Evolutionary conservation across 1,284 basidiomycete species (phyloP).

Genomic region (Boletellus sp.): DNA sequence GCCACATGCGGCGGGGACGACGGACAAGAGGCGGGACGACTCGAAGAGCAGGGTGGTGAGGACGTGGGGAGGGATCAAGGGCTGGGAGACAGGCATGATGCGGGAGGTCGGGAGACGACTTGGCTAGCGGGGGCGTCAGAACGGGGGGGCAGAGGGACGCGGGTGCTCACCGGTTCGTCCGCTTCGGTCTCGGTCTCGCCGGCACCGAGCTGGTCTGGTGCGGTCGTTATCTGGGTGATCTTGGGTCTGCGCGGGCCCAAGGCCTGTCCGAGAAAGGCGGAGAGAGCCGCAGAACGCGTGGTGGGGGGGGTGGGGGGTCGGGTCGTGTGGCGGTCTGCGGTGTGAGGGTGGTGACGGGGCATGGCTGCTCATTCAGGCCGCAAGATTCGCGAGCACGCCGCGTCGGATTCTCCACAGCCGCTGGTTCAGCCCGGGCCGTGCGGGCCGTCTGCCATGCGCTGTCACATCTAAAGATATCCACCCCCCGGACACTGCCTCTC

Average conservation of each 20-base stretch:
- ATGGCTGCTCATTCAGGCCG: no score
- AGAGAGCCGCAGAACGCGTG: conserved; percentile 16
- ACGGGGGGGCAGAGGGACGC: conserved; percentile 1
- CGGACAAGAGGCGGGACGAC: conserved; percentile 57
- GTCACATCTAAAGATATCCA: not conserved
- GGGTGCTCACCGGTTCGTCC: conserved; percentile 63
- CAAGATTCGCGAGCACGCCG: no score
- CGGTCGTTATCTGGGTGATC: conserved; percentile 50
- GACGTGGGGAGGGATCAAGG: conserved; percentile 42
- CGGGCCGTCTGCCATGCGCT: no score
- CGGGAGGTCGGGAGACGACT: conserved; percentile 61
- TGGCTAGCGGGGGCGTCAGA: conserved; percentile 35
- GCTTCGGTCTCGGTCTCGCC: conserved; percentile 77
- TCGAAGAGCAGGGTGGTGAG: conserved; percentile 44
- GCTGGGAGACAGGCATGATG: conserved; percentile 45
- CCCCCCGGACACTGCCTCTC: not conserved
- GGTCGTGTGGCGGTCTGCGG: not conserved
- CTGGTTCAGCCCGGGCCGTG: no score
- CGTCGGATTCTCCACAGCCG: no score
- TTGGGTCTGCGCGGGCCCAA: conserved; percentile 27
- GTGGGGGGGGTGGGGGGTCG: no score
- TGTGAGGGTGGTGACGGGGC: no score
- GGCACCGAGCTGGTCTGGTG: conserved; percentile 55
- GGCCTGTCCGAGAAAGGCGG: conserved; percentile 25
- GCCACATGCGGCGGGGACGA: conserved; percentile 70